These are phyloP conservation scores for Rhizoctonia solani DNA, from an alignment of 1,284 basidiomycete species.

Conservation along the genomic window DNA sequence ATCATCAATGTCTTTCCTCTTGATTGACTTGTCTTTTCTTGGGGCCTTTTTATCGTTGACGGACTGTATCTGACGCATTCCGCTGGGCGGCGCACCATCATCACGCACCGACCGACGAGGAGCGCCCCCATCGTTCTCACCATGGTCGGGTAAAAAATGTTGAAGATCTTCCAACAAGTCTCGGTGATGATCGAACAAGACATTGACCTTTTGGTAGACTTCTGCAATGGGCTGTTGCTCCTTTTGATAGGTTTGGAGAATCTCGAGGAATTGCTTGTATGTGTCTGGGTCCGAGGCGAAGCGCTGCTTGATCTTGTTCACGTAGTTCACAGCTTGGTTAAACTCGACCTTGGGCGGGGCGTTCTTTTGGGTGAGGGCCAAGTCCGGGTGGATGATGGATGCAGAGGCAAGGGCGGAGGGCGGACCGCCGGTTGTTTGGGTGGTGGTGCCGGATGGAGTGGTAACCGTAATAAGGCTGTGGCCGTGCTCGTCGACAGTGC, in stretches of 20 bases:
- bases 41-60: conserved; percentile 33
- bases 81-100: conserved; percentile 47
- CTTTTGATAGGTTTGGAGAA: conserved; percentile 96
- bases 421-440: conserved; percentile 48
- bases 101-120: conserved; percentile 33
- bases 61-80: conserved; percentile 47
- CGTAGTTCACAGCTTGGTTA: conserved; percentile 96
- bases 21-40: no score
- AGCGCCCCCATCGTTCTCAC: conserved; percentile 44
- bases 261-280: conserved; percentile 98
- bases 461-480: conserved; percentile 82
- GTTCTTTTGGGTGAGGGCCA: conserved; percentile 36
- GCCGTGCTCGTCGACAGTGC: conserved; percentile 60
- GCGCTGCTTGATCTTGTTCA: conserved; percentile 98
- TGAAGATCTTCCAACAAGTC: conserved; percentile 96
- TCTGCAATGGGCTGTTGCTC: conserved; percentile 88
- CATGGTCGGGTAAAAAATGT: conserved; percentile 84
- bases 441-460: conserved; percentile 73
- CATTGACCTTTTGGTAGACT: conserved; percentile 91
- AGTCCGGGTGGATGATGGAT: conserved; percentile 37
- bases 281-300: conserved; percentile 91
- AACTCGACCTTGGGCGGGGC: conserved; percentile 64
- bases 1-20: no score
- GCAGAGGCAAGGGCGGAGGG: conserved; percentile 24
- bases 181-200: conserved; percentile 89